Evolutionary conservation across 2,329 filamentous ascomycete species (phyloP).

Genomic region (Colletotrichum sp.): DNA sequence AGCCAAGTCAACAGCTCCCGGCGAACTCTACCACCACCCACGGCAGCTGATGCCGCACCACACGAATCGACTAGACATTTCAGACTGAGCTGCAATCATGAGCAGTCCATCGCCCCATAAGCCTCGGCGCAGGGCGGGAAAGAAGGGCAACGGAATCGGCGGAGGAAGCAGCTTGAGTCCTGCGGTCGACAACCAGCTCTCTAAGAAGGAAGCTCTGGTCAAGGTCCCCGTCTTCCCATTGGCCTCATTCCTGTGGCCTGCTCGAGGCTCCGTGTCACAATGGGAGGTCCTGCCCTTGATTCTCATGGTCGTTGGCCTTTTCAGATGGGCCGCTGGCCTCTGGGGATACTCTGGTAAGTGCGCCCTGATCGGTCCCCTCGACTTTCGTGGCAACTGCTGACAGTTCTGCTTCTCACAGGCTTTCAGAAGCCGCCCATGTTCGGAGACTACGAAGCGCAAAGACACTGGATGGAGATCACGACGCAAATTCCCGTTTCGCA

Average conservation of each 20-base stretch:
- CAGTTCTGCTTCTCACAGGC: conserved; percentile 51
- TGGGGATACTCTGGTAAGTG: conserved; percentile 91
- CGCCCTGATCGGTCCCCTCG: neutral
- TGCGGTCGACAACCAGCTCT: conserved; percentile 9
- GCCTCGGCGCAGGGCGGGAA: conserved; percentile 63
- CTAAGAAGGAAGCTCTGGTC: conserved; percentile 50
- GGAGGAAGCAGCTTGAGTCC: neutral
- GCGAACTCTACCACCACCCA: neutral
- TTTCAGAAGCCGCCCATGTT: conserved; percentile 86
- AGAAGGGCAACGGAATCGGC: conserved; percentile 30
- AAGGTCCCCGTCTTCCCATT: conserved; percentile 82
- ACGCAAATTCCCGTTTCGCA: conserved; percentile 86
- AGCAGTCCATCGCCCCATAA: conserved; percentile 62
- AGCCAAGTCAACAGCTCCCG: neutral
- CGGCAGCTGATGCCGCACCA: neutral
- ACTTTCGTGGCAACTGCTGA: neutral
- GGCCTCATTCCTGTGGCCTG: conserved; percentile 93
- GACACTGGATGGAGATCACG: conserved; percentile 99
- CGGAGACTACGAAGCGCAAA: conserved; percentile 96
- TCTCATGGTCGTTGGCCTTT: conserved; percentile 88
- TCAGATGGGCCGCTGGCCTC: conserved; percentile 89
- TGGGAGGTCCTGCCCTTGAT: conserved; percentile 91
- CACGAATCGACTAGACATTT: neutral
- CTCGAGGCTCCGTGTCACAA: conserved; percentile 82
- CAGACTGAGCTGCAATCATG: conserved; percentile 45